phyloP scores from a whole-genome alignment of 306 rosid species.

The Cucurbita ficifolia region DNA sequence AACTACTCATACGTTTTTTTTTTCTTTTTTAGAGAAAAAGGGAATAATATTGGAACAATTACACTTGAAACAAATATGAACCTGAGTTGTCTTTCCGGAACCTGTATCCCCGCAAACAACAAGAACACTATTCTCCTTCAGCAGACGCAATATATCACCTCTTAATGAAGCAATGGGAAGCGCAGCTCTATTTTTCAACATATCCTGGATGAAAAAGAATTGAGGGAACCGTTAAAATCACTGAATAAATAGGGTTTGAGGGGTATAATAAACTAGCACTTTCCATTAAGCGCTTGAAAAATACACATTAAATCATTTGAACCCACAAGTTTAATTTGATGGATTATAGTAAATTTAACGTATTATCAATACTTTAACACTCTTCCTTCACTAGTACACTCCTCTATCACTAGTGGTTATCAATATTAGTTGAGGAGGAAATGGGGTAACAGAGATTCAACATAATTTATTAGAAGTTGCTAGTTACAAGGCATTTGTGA shows the following conservation, averaged over 20 bases:
- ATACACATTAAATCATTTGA: background rate
- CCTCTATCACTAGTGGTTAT: background rate
- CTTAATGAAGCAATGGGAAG: conserved; percentile 68
- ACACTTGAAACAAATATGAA: conserved; percentile 11
- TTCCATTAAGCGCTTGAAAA: background rate
- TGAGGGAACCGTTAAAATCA: background rate
- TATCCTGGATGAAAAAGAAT: conserved; percentile 29
- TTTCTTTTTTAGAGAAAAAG: background rate
- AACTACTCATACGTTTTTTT: background rate
- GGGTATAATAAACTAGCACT: background rate
- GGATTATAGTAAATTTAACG: background rate
- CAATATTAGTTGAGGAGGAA: background rate
- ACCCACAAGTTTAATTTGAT: background rate
- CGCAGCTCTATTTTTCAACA: conserved; percentile 62
- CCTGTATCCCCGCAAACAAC: conserved; percentile 99
- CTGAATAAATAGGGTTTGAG: background rate
- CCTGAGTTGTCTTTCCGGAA: conserved; percentile 99
- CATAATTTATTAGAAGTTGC: background rate
- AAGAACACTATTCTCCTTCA: conserved; percentile 56
- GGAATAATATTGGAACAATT: background rate
- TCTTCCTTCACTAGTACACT: background rate
- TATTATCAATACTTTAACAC: background rate
- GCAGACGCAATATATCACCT: conserved; percentile 55
- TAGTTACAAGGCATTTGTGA: too few species aligned
- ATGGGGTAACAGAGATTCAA: background rate